Base-by-base conservation (phyloP, 768 basidiomycete species). In the Suillus bovinus region DNA sequence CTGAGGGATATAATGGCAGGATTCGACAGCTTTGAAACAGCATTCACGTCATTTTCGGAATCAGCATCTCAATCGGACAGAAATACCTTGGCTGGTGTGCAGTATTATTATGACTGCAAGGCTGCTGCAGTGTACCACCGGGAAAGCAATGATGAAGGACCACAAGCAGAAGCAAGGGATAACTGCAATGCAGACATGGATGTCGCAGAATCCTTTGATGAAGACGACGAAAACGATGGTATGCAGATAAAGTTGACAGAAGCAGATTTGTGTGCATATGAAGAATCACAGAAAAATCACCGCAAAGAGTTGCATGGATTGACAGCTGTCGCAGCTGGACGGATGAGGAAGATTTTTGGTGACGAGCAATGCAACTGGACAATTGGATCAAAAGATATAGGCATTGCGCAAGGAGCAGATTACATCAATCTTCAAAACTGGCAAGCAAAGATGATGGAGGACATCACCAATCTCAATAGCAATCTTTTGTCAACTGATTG, bases 91-190 rank as follows among this genome's bases (percentile, higher is more conserved):
- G 47, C 59, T 0, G 74, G 76, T 31, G 67, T 78, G 1, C 73
- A 78, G 41, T 78, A 78, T 49, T 78, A 72, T 27, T 67, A 78
- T 61, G 71, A 78, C 0, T 63, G 62, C 36, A 31, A 60, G 17
- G 17, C 0, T 3, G 38, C 62, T 13, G 41, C 58, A 4, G 5
- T 4, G 1, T 2, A 1, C 22, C 22, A n/a, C 0, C 10, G 4
- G 10, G n/a, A 22, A 22, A 1, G 6, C 8, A 13, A 36, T 36
- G 13, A 4, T 4, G 6, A 41, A 20, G 1, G 4, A 36, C 34
- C 10, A 11, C 1, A 11, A 11, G 10, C n/a, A n/a, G n/a, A 36
- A 36, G 10, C 34, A 36, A 36, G 34, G 13, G 4, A 11, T 11
- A 13, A 11, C 34, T 36, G 34, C 2, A 13, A 11, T 36, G n/a